phyloP scores from a whole-genome alignment of 257 asterid genomes.

The Ocimum tenuiflorum region DNA sequence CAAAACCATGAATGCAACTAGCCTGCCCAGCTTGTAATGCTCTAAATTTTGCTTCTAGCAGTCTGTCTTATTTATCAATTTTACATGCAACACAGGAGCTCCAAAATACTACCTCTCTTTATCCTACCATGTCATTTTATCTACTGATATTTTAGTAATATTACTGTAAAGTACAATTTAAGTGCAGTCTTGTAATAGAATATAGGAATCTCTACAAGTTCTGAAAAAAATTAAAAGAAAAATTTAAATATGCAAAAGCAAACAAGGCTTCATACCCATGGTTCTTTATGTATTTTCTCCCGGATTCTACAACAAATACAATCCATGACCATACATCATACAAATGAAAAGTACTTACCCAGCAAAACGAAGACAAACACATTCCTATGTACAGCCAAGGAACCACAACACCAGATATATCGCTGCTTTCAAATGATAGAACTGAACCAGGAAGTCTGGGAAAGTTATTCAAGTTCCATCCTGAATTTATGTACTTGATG shows the following conservation, averaged over 20 bases:
- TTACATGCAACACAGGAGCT: background rate
- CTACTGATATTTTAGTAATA: background rate
- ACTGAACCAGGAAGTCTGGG: conserved; percentile 80
- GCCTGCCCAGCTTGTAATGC: background rate
- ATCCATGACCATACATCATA: background rate
- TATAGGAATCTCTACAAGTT: no score
- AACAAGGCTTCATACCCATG: background rate
- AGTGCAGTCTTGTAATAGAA: background rate
- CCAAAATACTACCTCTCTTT: background rate
- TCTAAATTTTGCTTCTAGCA: background rate
- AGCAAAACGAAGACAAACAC: conserved; percentile 83
- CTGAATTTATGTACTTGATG: conserved; percentile 48
- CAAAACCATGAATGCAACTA: background rate
- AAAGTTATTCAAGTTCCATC: conserved; percentile 86
- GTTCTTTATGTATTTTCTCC: no score
- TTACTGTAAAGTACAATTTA: background rate
- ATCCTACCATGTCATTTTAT: background rate
- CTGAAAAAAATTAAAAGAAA: no score
- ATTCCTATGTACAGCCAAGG: conserved; percentile 87
- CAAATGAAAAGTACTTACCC: conserved; percentile 42
- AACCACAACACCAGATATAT: conserved; percentile 78
- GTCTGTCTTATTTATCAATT: no score
- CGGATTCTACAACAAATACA: background rate
- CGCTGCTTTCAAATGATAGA: conserved; percentile 68
- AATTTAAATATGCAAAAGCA: no score